Evolutionary conservation across 1,284 basidiomycete species (phyloP), one percentile per base, ranked within the genome.

Genomic region (Cryptococcus sp.): DNA sequence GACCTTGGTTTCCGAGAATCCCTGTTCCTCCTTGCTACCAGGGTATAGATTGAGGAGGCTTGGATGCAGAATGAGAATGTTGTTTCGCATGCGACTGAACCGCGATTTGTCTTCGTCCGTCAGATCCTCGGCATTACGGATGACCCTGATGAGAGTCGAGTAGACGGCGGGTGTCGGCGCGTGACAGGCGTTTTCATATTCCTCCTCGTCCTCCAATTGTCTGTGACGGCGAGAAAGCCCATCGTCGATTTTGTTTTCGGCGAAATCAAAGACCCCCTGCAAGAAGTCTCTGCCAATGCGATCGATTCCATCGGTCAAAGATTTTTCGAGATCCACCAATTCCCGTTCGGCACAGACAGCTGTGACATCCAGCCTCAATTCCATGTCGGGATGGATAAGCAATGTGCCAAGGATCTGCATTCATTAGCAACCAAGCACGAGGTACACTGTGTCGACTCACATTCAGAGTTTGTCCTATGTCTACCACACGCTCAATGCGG

Each of bases 21-120:
- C 94, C 23, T 93, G 92, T 70, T 98, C 94, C 37, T 83, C 81
- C 58, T 96, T 91, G 37, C 85, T 83, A 23, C 85, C 85, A 3
- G 96, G 93, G 16, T 83, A 83, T n/a, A 99, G 82, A 70, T 87
- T 91, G 88, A 98, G 94, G 48, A 99, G 82, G 49, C 93, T 87
- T 31, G 96, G 96, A 69, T 98, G 89, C 37, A 98, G 86, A 73
- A 98, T 94, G 42, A 98, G 80, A 67, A 93, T 96, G 43, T 87
- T 82, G 64, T 93, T 97, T 56, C 94, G 86, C 57, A 98, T 85
- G 78, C 92, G 88, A 61, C 91, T 83, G 76, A 91, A 93, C 60
- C 87, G 87, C 63, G 88, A 86, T 54, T 92, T 83, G 67, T 98
- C 91, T 54, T 84, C 84, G 4, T 72, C 64, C 22, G 73, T 72